Conservation (phyloP, 2,329 filamentous ascomycete genomes). For the Fusarium clavum region DNA sequence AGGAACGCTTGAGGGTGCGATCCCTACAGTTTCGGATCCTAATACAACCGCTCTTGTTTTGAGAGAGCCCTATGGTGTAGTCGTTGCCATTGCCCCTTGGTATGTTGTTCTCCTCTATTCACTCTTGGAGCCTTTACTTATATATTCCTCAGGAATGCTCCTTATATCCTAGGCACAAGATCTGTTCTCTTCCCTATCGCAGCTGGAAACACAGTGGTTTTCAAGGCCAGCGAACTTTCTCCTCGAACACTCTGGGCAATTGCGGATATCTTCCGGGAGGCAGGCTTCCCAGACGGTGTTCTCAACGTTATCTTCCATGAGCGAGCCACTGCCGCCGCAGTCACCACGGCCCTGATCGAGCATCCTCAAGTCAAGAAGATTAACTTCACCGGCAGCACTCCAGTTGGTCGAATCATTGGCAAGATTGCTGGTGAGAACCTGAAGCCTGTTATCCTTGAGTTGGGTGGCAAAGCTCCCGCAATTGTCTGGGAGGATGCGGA, state of each 20-base stretch:
- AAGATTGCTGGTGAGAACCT: constrained; percentile 76
- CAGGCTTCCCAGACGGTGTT: constrained; percentile 79
- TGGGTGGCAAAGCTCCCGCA: constrained; percentile 84
- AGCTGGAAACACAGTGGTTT: constrained; percentile 79
- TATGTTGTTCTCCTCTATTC: constrained; percentile 53
- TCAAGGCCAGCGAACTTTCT: constrained; percentile 77
- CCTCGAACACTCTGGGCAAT: constrained; percentile 74
- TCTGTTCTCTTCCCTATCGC: constrained; percentile 75
- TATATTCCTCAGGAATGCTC: constrained; percentile 63
- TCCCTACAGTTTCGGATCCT: constrained; percentile 50
- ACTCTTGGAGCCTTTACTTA: neutral
- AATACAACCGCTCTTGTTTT: constrained; percentile 68
- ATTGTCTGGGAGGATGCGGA: constrained; percentile 86
- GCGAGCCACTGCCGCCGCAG: constrained; percentile 71
- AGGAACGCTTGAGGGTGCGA: constrained; percentile 52
- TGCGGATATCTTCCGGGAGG: constrained; percentile 73
- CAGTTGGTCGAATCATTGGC: constrained; percentile 79
- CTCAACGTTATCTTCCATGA: constrained; percentile 78
- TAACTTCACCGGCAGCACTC: constrained; percentile 86
- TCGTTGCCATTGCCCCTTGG: constrained; percentile 86
- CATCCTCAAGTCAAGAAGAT: constrained; percentile 78
- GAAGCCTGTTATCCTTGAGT: constrained; percentile 83
- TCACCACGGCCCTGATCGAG: constrained; percentile 76
- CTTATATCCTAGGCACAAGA: constrained; percentile 65
- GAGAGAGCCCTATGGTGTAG: constrained; percentile 82